These are phyloP conservation scores for Russula foetens DNA, from an alignment of 768 basidiomycete genomes.

Conservation along the genomic window DNA sequence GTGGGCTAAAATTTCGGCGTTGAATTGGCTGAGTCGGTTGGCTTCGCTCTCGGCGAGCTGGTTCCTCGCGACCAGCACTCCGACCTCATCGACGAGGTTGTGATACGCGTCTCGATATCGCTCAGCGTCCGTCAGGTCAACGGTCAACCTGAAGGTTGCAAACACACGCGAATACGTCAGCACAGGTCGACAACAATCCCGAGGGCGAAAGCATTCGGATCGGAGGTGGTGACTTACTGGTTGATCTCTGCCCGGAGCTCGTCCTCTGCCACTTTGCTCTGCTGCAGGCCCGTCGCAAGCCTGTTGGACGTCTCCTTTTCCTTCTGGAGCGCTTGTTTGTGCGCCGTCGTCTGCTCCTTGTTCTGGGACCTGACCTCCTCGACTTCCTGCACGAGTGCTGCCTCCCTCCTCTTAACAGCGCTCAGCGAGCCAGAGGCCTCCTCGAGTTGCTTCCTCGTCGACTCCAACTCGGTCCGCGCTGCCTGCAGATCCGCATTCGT, in stretches of 20 bases:
- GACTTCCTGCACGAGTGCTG: conserved; percentile 25
- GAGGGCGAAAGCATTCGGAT: neutral
- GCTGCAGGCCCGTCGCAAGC: conserved; percentile 43
- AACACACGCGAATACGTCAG: neutral
- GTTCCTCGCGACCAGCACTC: conserved; percentile 57
- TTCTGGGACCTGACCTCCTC: conserved; percentile 25
- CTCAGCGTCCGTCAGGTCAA: conserved; percentile 52
- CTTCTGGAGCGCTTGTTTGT: conserved; percentile 23
- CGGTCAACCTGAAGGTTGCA: conserved; percentile 29
- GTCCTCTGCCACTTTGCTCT: conserved; percentile 57
- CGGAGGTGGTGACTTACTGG: conserved; percentile 41
- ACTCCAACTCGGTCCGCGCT: conserved; percentile 20
- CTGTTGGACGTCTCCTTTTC: conserved; percentile 37
- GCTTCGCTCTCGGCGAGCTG: conserved; percentile 77
- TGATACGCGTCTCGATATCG: conserved; percentile 67
- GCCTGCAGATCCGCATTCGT: conserved; percentile 35
- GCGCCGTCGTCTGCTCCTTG: conserved; percentile 27
- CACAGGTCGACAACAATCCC: neutral
- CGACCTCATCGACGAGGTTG: conserved; percentile 53
- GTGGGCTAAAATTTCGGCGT: conserved; percentile 80
- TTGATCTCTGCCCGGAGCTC: conserved; percentile 60
- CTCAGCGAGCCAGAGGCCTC: conserved; percentile 20
- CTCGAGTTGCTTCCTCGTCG: conserved; percentile 21
- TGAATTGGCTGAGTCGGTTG: conserved; percentile 64
- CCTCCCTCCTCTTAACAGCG: conserved; percentile 20